Conservation (phyloP, 257 asterid species). For the Salvia miltiorrhiza region DNA sequence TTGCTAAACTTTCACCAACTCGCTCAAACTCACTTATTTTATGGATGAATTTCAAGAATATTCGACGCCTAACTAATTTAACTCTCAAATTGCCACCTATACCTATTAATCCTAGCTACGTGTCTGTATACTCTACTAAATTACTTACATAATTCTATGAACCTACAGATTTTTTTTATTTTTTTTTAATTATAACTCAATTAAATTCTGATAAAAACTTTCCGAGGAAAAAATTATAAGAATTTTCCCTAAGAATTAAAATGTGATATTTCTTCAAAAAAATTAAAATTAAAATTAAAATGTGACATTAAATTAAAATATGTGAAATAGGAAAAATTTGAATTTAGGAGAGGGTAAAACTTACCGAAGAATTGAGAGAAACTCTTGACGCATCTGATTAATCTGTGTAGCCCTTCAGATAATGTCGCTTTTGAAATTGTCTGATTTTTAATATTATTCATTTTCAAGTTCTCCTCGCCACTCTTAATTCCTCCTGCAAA, state of each 20-base stretch:
- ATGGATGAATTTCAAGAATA: background rate
- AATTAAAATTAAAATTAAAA: too few species aligned
- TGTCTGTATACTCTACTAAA: background rate
- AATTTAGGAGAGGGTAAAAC: background rate
- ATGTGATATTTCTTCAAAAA: too few species aligned
- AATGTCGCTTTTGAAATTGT: constrained; percentile 17
- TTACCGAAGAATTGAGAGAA: constrained; percentile 36
- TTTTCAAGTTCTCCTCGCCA: constrained; percentile 21
- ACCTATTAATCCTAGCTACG: background rate
- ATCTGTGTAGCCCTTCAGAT: constrained; percentile 28
- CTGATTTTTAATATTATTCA: constrained; percentile 22
- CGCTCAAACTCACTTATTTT: background rate
- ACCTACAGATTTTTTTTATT: too few species aligned
- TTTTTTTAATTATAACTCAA: too few species aligned
- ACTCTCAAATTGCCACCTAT: background rate
- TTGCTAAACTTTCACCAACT: background rate
- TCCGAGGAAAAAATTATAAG: too few species aligned
- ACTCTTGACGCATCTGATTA: constrained; percentile 26
- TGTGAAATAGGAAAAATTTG: too few species aligned
- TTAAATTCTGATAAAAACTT: too few species aligned
- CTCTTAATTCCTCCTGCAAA: constrained; percentile 23
- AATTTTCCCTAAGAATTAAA: too few species aligned
- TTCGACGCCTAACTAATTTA: background rate
- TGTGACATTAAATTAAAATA: too few species aligned
- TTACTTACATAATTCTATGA: background rate